Evolutionary conservation across 148 eudicot species (phyloP).

Genomic region (Rhododendron kiyosumense): DNA sequence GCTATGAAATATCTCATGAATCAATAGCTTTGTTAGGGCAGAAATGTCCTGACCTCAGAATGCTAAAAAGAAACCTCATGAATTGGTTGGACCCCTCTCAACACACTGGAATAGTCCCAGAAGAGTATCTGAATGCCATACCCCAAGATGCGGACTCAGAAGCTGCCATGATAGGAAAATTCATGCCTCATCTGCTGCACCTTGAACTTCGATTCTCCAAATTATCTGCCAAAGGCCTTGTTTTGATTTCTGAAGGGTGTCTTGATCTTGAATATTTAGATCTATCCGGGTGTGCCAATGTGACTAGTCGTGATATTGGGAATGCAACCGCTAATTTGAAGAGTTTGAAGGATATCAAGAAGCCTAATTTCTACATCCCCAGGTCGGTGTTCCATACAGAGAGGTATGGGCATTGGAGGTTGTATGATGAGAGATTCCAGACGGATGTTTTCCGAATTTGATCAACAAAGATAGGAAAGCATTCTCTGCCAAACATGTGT

Average conservation of each 20-base stretch:
- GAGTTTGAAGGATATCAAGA: conserved; percentile 57
- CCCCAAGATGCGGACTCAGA: conserved; percentile 87
- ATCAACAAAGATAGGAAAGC: not conserved
- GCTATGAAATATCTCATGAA: conserved; percentile 79
- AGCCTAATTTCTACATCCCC: conserved; percentile 85
- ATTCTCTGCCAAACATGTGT: not conserved
- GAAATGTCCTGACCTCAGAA: conserved; percentile 46
- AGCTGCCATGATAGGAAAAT: conserved; percentile 65
- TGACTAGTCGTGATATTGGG: conserved; percentile 68
- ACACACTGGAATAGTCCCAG: conserved; percentile 66
- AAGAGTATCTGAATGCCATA: conserved; percentile 54
- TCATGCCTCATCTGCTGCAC: conserved; percentile 57
- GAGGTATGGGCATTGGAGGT: conserved; percentile 85
- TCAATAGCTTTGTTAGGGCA: conserved; percentile 54
- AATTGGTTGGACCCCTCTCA: conserved; percentile 81
- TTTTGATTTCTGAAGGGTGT: conserved; percentile 66
- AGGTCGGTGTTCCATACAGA: conserved; percentile 67
- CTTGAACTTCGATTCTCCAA: conserved; percentile 80
- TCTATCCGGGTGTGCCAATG: conserved; percentile 69
- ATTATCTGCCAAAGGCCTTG: conserved; percentile 62
- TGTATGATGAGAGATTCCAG: conserved; percentile 92
- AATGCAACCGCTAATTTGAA: conserved; percentile 40
- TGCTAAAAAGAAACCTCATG: conserved; percentile 69
- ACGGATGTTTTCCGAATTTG: conserved; percentile 84
- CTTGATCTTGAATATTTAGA: conserved; percentile 56